Evolutionary conservation across 352 stramenopile genomes (phyloP), one percentile per base, ranked within the genome.

Genomic region (Pythium plurisporium): DNA sequence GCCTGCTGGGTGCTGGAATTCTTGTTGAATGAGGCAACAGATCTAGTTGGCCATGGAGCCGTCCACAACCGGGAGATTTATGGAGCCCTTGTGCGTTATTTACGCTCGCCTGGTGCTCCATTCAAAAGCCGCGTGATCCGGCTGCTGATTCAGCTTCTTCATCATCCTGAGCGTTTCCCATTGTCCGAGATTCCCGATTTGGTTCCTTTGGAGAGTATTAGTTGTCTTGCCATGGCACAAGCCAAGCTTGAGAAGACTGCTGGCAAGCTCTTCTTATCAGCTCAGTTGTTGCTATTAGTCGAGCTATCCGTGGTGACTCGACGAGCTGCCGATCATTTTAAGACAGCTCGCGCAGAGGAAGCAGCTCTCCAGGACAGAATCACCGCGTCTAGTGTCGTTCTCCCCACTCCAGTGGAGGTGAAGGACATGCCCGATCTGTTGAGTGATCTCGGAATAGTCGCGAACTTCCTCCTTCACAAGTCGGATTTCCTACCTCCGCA

Each of bases 51-150:
- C 0, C 71, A 72, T 41, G 84, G 84, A 15, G 82, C 80, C 17
- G 82, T 94, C 4, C 86, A 95, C 60, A 91, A 93, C 47, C 73
- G 70, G 14, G 80, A 85, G 51, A 87, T 95, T 7, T 95, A 89
- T 53, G 79, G 69, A 4, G 83, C 86, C 17, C 70, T 95, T 9
- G 82, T 94, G 30, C 69, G 80, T 5, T 95, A 95, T 53, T 49
- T 94, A 11, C 79, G 84, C 9, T 93, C 84, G 11, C 74, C 86
- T 6, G 78, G 83, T 30, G 82, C 81, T 25, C 86, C 86, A 9
- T 89, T 91, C 61, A 95, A 95, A 54, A 74, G 70, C 14, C 78
- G 82, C 20, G 81, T 95, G 4, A 72, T 90, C 20, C 77, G 82
- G 3, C 59, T 94, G 27, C 54, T 95, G 2, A 72, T 93, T 15